Base-by-base conservation (phyloP, 2,329 filamentous ascomycete species). In the Didymella pinodella region DNA sequence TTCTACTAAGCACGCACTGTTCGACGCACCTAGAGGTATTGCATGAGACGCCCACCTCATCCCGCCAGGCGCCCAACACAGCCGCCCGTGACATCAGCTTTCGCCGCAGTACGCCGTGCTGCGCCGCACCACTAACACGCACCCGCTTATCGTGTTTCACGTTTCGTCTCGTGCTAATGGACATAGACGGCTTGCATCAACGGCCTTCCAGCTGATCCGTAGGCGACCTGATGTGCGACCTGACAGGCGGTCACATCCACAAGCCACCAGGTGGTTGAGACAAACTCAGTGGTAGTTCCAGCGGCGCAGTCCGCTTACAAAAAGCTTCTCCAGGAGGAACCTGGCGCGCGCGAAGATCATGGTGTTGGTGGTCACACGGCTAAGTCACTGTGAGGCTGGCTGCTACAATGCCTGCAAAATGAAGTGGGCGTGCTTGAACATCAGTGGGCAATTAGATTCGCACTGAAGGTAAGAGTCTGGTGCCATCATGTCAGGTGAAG, bases 21-120 rank as follows among this genome's bases (percentile, higher is more conserved):
- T 28, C 14, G 14, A 44, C 2, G 16, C 22, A 44, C 25, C 11
- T 20, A 50, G 12, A 66, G 32, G 55, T 69, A 10, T 51, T 48
- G 14, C 16, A 61, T 36, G 59, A 59, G 44, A 34, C 54, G 43
- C 60, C 48, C 34, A 64, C 65, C 52, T 32, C 49, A 20, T 51
- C 53, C 46, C 44, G 56, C 43, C 49, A 22, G 49, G 56, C 56
- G 56, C 50, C 50, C 50, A 52, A 47, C 50, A 51, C 29, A 47
- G 50, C 56, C 46, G 45, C 52, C 32, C 36, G 36, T 54, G 28
- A 48, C 36, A 38, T 48, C 45, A 48, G 52, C 52, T 43, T 44
- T 36, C 52, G 47, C 46, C 36, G 41, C 46, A 41, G 50, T 51
- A 50, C 56, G 56, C 56, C 56, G 50, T 43, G 50, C 56, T 59